Base-by-base conservation (phyloP, 2,329 filamentous ascomycete genomes). In the Colletotrichum tofieldiae region DNA sequence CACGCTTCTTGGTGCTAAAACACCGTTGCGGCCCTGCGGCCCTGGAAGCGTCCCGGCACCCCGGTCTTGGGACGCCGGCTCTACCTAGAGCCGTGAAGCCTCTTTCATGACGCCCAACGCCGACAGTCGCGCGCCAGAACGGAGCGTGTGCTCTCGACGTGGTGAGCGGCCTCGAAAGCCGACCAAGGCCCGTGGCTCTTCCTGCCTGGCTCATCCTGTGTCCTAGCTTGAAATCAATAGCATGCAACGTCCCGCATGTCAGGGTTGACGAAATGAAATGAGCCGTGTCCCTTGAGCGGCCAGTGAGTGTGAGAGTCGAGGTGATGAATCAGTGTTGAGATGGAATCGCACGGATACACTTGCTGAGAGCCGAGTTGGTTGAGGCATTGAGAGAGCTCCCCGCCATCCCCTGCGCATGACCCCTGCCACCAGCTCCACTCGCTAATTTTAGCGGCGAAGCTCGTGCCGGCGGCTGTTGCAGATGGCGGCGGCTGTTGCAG, bases 1-100 rank as follows among this genome's bases (percentile, higher is more conserved):
- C 73, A 18, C 39, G 67, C 55, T 58, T 70, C 47, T 71, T 73
- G 67, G 67, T 73, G 45, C 71, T 73, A 23, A 66, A 73, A 8
- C 55, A 12, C 3, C 67, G 54, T 16, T 18, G 47, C 9, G 49
- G 23, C 11, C 49, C 63, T 26, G 54, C 29, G 12, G 12, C 2
- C 20, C 26, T 20, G 41, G 23, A 23, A 3, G 20, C 23, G 8
- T 16, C 16, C 52, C 20, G 37, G 1, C 65, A 18, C 26, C 29
- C 23, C 12, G 39, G 26, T 49, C 26, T 32, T 8, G 52, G 23
- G 5, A 39, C n/a, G 16, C 23, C 41, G 18, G 18, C 12, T 7
- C 3, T 56, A 16, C 23, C 47, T 29, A 59, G 23, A 12, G 35
- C 60, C 14, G 59, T 2, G 32, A 59, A 45, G 1, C 26, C 29